Evolutionary conservation across 148 eudicot genomes (phyloP), one percentile per base, ranked within the genome.

Genomic region (Arbutus unedo): DNA sequence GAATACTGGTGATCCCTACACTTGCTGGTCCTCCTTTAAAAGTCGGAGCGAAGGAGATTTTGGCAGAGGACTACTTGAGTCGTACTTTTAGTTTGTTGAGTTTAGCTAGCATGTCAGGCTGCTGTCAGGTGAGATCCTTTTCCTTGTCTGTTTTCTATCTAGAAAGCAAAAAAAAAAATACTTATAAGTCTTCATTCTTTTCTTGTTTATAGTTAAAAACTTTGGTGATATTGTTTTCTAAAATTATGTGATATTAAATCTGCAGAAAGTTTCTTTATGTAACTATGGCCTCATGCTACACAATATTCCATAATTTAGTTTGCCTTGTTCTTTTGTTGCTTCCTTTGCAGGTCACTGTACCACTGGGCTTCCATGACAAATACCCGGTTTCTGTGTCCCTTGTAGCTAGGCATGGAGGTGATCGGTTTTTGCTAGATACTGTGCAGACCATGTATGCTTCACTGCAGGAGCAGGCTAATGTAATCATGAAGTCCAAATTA

Each of bases 101-200:
- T 83, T 86, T 96, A 73, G 97, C 97, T 85, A 96, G 97, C 90
- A 85, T 96, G 88, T 93, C 99, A 67, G 99, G 99, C 85, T 94
- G 99, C 87, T 96, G 99, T 88, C 95, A 96, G 98, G 98, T 96
- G 43, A 71, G 77, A 64, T 38, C 43, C 38, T 82, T 83, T 79
- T 82, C 57, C 77, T 67, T 31, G 2, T 57, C 51, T 78, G 3
- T 25, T 51, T 31, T 14, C 4, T 77, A 11, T 5, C 11, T 16
- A 66, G 7, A 41, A 77, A 77, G 11, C 47, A 77, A 77, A 8
- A 56, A 53, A 50, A 31, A 31, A 31, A 31, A 56, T 31, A 50
- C 8, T 74, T 50, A 15, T 38, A 13, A 55, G 19, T 77, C 44
- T 55, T 54, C 25, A n/a, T 76, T 16, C 38, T 6, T 79, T 49